phyloP scores from a whole-genome alignment of 352 stramenopile species.

The Pythium sp. region DNA sequence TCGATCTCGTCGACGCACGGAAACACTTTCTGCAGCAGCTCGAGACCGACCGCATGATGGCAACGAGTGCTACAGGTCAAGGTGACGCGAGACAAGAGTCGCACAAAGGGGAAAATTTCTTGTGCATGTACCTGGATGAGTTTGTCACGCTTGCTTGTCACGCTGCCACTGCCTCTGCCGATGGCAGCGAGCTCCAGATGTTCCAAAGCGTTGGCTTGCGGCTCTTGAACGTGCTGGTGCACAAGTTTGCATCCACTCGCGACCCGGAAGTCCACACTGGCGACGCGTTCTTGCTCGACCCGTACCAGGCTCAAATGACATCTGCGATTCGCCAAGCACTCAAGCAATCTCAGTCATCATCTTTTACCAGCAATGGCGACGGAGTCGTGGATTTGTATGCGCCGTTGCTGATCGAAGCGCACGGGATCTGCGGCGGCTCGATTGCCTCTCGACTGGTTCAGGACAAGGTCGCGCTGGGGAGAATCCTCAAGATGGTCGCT shows the following conservation, averaged over 20 bases:
- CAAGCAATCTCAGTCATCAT: conserved; percentile 42
- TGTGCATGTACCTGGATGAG: conserved; percentile 88
- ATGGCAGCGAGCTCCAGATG: conserved; percentile 71
- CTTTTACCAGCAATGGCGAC: conserved; percentile 2
- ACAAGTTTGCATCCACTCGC: conserved; percentile 46
- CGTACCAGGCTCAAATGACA: conserved; percentile 82
- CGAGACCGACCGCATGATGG: background rate
- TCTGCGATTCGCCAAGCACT: conserved; percentile 75
- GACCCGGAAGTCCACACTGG: conserved; percentile 68
- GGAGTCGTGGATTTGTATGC: conserved; percentile 49
- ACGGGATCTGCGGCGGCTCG: conserved; percentile 51
- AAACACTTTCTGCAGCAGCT: conserved; percentile 46
- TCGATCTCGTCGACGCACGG: conserved; percentile 60
- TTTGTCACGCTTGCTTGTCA: conserved; percentile 84
- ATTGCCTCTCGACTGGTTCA: conserved; percentile 55
- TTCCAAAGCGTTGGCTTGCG: conserved; percentile 73
- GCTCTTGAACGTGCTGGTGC: conserved; percentile 64
- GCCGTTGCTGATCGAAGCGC: conserved; percentile 64
- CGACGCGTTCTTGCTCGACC: conserved; percentile 63
- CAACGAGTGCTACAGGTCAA: background rate
- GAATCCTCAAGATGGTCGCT: conserved; percentile 60
- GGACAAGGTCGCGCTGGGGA: conserved; percentile 68
- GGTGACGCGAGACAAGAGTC: background rate
- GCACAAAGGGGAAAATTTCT: conserved; percentile 44
- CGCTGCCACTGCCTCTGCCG: conserved; percentile 60